A percentile compares a stretch with the other conserved stretches of the same genome.
These are phyloP conservation scores for Claviceps quebecensis DNA, from an alignment of 2,329 filamentous ascomycete species.

Conservation along the genomic window DNA sequence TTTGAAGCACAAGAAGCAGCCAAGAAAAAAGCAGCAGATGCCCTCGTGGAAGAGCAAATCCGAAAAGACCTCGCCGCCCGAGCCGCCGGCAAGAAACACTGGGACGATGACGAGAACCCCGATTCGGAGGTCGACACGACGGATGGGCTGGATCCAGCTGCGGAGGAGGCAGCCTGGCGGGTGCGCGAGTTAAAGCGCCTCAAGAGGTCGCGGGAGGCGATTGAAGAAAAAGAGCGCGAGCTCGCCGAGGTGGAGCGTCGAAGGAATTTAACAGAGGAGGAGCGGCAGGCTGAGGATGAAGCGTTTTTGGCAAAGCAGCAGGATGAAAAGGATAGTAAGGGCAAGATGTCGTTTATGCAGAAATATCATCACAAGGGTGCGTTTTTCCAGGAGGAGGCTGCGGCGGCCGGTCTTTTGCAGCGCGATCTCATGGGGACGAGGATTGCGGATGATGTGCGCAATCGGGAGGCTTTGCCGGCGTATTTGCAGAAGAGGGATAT, in stretches of 20 bases:
- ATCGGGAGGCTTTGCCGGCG: conserved; percentile 73
- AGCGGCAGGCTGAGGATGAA: conserved; percentile 73
- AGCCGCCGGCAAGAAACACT: conserved; percentile 65
- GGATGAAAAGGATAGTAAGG: conserved; percentile 62
- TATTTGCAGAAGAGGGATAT: conserved; percentile 88
- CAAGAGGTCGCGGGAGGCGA: conserved; percentile 70
- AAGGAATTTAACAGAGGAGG: conserved; percentile 72
- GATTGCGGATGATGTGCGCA: conserved; percentile 70
- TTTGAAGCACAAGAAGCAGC: conserved; percentile 42
- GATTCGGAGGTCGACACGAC: conserved; percentile 74
- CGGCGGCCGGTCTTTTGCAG: conserved; percentile 59
- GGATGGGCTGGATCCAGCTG: conserved; percentile 73
- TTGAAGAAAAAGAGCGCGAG: conserved; percentile 74
- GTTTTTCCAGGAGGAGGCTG: conserved; percentile 76
- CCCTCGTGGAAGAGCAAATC: conserved; percentile 77
- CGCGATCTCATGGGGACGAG: conserved; percentile 75
- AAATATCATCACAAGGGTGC: conserved; percentile 95
- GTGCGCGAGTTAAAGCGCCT: conserved; percentile 80
- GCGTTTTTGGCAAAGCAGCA: conserved; percentile 64
- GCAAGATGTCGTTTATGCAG: conserved; percentile 82
- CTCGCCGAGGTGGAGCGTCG: conserved; percentile 80
- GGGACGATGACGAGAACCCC: conserved; percentile 65
- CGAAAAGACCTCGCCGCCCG: conserved; percentile 65
- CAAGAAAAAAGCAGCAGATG: conserved; percentile 57
- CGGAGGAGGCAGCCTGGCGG: conserved; percentile 86